Percentiles rank a stretch among this genome's conserved stretches.
Evolutionary conservation across 148 eudicot genomes (phyloP).

Genomic region (Talinum fruticosum): DNA sequence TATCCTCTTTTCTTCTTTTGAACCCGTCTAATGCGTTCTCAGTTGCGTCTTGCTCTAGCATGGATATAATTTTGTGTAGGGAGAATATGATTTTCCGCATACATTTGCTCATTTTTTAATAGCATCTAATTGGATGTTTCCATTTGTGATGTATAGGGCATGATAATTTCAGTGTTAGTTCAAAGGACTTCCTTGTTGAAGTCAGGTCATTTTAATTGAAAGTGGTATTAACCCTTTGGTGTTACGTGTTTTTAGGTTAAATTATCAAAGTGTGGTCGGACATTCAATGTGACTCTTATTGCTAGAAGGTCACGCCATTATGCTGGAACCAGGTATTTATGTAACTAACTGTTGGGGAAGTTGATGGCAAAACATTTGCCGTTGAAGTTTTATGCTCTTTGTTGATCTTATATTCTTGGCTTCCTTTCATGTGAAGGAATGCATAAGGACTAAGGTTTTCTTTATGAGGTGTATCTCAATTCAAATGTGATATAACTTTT

Average conservation of each 20-base stretch:
- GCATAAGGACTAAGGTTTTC: too few species aligned
- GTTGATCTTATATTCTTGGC: too few species aligned
- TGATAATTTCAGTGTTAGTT: too few species aligned
- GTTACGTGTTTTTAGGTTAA: constrained; percentile 45
- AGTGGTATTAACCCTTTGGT: constrained; percentile 2
- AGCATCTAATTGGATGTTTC: neutral
- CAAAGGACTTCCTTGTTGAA: neutral
- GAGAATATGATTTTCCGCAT: neutral
- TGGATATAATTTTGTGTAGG: neutral
- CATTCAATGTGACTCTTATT: constrained; percentile 69
- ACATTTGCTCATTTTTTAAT: neutral
- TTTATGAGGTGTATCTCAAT: too few species aligned
- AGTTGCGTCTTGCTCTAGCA: neutral
- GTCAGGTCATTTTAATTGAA: neutral
- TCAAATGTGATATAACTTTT: neutral
- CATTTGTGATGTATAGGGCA: neutral
- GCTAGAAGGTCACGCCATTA: constrained; percentile 94
- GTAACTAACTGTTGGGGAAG: neutral
- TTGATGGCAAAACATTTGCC: too few species aligned
- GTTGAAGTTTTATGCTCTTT: too few species aligned
- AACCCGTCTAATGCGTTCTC: neutral
- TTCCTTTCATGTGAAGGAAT: too few species aligned
- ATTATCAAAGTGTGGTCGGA: constrained; percentile 48
- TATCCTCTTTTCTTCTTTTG: neutral
- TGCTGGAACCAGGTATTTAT: constrained; percentile 85